A percentile compares a stretch with the other conserved stretches of the same genome.
phyloP scores from a whole-genome alignment of 257 asterid species.

The Solanum peruvianum region DNA sequence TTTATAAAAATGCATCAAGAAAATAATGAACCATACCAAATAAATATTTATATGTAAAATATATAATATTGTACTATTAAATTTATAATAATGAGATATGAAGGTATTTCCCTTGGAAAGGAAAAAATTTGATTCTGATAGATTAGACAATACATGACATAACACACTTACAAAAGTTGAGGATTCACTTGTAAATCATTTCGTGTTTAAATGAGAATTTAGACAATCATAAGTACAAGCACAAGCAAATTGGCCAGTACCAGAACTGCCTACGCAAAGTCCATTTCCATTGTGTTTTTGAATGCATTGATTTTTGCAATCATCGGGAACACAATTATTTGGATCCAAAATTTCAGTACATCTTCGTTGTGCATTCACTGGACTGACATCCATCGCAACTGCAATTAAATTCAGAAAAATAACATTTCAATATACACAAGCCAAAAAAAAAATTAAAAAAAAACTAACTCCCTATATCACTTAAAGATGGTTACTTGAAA shows the following conservation, averaged over 20 bases:
- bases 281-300: background rate
- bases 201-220: background rate
- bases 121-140: too few species aligned
- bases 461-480: background rate
- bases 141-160: too few species aligned
- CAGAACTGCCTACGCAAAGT: background rate
- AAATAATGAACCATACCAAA: background rate
- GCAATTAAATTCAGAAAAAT: background rate
- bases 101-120: background rate
- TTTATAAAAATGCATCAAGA: background rate
- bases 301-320: background rate
- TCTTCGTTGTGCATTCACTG: background rate
- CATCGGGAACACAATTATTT: background rate
- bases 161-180: background rate
- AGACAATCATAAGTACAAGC: background rate
- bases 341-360: background rate
- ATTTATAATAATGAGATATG: background rate
- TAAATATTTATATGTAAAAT: too few species aligned
- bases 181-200: background rate
- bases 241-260: background rate
- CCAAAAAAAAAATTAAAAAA: background rate
- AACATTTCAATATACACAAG: background rate
- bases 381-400: background rate
- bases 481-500: background rate
- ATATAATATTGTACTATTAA: too few species aligned